These are phyloP conservation scores for Saccharomyces pastorianus DNA, from an alignment of 1,139 yeast species.

Conservation along the genomic window DNA sequence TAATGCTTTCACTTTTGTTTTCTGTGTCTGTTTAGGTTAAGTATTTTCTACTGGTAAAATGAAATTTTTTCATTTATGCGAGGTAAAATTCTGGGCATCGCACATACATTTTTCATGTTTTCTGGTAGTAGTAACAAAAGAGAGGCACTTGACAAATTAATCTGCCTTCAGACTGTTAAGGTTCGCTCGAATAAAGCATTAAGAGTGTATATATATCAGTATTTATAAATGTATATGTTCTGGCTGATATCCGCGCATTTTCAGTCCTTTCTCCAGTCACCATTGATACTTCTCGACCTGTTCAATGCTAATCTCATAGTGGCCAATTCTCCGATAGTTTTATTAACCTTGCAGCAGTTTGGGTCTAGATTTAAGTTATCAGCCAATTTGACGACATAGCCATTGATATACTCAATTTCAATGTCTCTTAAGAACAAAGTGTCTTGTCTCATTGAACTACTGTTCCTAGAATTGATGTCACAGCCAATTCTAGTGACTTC, in stretches of 20 bases:
- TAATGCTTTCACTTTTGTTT: neutral
- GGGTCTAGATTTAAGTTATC: conserved; percentile 24
- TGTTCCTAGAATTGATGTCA: conserved; percentile 48
- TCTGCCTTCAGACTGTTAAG: neutral
- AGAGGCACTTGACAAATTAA: neutral
- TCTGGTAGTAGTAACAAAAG: neutral
- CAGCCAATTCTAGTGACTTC: conserved; percentile 39
- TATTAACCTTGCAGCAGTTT: conserved; percentile 26
- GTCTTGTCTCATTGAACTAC: conserved; percentile 87
- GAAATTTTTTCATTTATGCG: neutral
- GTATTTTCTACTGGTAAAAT: neutral
- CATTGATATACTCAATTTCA: conserved; percentile 76
- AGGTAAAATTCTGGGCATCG: neutral
- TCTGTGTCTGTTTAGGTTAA: neutral
- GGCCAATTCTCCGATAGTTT: conserved; percentile 30
- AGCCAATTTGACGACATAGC: conserved; percentile 52
- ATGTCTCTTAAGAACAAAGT: conserved; percentile 51
- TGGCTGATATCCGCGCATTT: neutral
- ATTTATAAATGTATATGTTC: neutral
- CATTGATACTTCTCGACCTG: conserved; percentile 16
- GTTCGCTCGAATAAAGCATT: neutral
- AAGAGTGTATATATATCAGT: neutral
- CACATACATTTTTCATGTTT: neutral
- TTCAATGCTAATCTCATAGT: conserved; percentile 29
- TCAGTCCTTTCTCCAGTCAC: conserved; percentile 10